Conservation (phyloP, 108 stramenopile species). For the Cyclotella atomus region DNA sequence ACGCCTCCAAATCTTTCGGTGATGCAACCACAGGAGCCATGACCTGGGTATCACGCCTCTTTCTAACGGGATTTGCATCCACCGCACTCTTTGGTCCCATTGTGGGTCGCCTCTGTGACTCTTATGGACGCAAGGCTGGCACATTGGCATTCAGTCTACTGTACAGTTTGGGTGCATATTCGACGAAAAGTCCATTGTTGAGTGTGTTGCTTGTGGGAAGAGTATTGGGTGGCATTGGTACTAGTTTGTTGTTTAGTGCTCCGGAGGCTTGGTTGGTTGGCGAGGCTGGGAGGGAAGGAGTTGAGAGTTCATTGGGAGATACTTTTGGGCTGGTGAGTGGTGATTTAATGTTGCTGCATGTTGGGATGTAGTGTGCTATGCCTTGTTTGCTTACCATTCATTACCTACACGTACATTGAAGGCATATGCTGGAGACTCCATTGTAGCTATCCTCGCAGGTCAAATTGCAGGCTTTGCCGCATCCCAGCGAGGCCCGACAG, state of each 20-base stretch:
- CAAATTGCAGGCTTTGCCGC: constrained; percentile 89
- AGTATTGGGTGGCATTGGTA: constrained; percentile 89
- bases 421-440: constrained; percentile 93
- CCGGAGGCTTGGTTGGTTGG: constrained; percentile 98
- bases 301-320: constrained; percentile 76
- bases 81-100: constrained; percentile 91
- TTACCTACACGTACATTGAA: constrained; percentile 6
- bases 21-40: constrained; percentile 58
- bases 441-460: constrained; percentile 95
- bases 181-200: constrained; percentile 80
- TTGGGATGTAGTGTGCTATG: background rate
- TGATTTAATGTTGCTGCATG: background rate
- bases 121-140: constrained; percentile 86
- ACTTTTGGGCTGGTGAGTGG: constrained; percentile 90
- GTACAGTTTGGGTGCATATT: constrained; percentile 81
- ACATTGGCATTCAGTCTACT: constrained; percentile 83
- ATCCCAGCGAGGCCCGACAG: constrained; percentile 86
- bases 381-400: background rate
- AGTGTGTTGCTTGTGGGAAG: constrained; percentile 84
- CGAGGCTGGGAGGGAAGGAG: constrained; percentile 66
- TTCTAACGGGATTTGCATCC: constrained; percentile 92
- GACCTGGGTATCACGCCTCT: constrained; percentile 82
- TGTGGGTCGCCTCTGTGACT: constrained; percentile 84
- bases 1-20: constrained; percentile 87
- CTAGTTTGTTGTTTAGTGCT: constrained; percentile 85